A percentile compares a stretch with the other conserved stretches of the same genome.
Conservation (phyloP, 805 yeast genomes). For the Schizosaccharomyces osmophilus region DNA sequence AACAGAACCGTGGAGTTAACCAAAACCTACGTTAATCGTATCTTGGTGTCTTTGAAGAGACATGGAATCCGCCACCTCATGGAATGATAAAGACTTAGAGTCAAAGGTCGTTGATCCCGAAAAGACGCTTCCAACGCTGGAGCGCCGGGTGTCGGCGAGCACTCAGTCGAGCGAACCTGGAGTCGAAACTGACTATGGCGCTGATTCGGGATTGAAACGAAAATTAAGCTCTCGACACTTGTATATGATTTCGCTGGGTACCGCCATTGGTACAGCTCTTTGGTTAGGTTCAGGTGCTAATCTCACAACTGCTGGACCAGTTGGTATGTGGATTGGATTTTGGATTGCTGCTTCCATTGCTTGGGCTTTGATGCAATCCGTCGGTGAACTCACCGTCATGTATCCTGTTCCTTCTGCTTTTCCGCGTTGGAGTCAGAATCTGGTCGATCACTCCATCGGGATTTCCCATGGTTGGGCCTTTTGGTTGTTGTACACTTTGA, state of each 20-base stretch:
- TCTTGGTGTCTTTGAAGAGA: too few species aligned
- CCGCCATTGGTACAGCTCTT: slow-evolving; percentile 60
- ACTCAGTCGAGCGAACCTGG: too few species aligned
- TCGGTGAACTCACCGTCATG: slow-evolving; percentile 41
- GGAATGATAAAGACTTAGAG: too few species aligned
- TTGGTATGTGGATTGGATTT: slow-evolving; percentile 21
- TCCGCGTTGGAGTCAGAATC: neutral
- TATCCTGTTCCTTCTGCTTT: slow-evolving; percentile 45
- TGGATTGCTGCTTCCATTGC: slow-evolving; percentile 25
- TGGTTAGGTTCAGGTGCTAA: slow-evolving; percentile 16
- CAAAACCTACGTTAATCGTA: too few species aligned
- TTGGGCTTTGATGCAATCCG: slow-evolving; percentile 24
- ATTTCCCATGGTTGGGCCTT: slow-evolving; percentile 37
- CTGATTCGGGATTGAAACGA: slow-evolving; percentile 11
- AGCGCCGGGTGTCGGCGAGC: too few species aligned
- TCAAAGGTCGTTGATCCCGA: too few species aligned
- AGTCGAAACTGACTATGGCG: neutral
- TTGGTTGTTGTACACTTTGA: slow-evolving; percentile 48
- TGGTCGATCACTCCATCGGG: slow-evolving; percentile 24
- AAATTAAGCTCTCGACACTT: slow-evolving; percentile 16
- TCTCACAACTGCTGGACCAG: slow-evolving; percentile 19
- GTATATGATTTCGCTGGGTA: slow-evolving; percentile 54
- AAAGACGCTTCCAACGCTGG: too few species aligned
- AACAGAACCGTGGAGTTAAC: too few species aligned
- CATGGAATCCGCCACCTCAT: too few species aligned